Base-by-base conservation (phyloP, 2,329 filamentous ascomycete genomes). In the Stemphylium beticola region DNA sequence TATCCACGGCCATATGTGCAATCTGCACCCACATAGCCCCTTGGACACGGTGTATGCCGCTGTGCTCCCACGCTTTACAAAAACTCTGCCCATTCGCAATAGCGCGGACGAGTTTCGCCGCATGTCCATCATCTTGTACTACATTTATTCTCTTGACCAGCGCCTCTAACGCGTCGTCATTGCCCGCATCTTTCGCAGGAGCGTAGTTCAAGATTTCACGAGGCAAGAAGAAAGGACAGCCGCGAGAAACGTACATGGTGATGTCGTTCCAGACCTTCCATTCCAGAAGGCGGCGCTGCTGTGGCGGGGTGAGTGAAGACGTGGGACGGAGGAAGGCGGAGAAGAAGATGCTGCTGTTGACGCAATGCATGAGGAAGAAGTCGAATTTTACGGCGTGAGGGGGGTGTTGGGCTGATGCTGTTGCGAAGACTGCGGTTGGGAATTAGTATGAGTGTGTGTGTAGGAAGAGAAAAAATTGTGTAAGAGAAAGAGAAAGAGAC, bases 211-310 rank as follows among this genome's bases (percentile, higher is more conserved):
- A 74, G 48, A 96, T 83, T 42, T 86, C 82, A 3, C 86, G 80
- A 0, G 85, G 53, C 0, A 82, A 76, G 0, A 93, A 81, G 0
- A 82, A 74, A 0, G 91, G 88, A 1, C 81, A 83, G 3, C 83
- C 83, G 9, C 89, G 82, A 1, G 88, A 89, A 0, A 87, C 84
- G 71, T 96, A 96, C 75, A 92, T 81, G 5, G 87, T 68, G 5
- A 96, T 77, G 69, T 95, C 90, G 62, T 87, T 76, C 37, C 92
- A 85, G 44, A 87, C 89, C 74, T 96, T 96, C 85, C 87, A 93
- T 74, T 95, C 89, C 7, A 96, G 79, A 0, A 96, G 77, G 5
- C 90, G 85, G 11, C 81, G 78, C 69, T 93, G 93, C 42, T 79
- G 78, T 7, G 80, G 78, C 0, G 76, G 68, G 0, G 85, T 79